A percentile compares a stretch with the other conserved stretches of the same genome.
phyloP scores from a whole-genome alignment of 306 rosid genomes.

The Oxytropis ochrocephala region DNA sequence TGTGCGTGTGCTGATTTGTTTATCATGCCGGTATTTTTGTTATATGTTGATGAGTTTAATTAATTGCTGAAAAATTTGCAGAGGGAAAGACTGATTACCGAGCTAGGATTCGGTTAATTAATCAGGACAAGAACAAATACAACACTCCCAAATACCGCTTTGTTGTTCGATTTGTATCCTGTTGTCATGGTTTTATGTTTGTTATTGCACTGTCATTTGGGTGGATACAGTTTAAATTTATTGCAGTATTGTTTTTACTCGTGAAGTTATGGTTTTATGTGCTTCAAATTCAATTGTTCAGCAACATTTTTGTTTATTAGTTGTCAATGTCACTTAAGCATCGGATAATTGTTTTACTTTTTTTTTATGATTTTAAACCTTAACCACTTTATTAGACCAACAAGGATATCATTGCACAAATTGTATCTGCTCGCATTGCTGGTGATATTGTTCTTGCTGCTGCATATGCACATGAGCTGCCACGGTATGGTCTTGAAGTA shows the following conservation, averaged over 20 bases:
- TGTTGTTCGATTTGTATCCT: slow-evolving; percentile 86
- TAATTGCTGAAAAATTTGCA: slow-evolving; percentile 14
- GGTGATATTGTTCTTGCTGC: slow-evolving; percentile 83
- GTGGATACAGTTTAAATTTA: no score
- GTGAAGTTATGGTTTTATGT: neutral
- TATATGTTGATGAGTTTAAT: neutral
- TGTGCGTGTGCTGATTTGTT: neutral
- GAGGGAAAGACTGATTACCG: slow-evolving; percentile 93
- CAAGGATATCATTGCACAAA: slow-evolving; percentile 68
- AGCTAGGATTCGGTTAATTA: slow-evolving; percentile 80
- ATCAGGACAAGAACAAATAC: slow-evolving; percentile 87
- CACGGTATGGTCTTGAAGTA: slow-evolving; percentile 65
- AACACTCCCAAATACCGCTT: slow-evolving; percentile 82
- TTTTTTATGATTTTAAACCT: neutral
- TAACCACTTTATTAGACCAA: slow-evolving; percentile 46
- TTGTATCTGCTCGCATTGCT: slow-evolving; percentile 73
- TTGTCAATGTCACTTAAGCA: neutral
- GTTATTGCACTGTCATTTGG: neutral
- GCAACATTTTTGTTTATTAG: neutral
- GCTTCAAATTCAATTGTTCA: neutral
- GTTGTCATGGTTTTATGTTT: neutral
- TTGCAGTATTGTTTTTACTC: no score
- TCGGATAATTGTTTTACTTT: neutral
- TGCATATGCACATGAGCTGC: slow-evolving; percentile 75
- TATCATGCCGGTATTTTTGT: neutral